Evolutionary conservation across 495 filamentous ascomycete genomes (phyloP), one percentile per base, ranked within the genome.

Genomic region (Physcia stellaris): DNA sequence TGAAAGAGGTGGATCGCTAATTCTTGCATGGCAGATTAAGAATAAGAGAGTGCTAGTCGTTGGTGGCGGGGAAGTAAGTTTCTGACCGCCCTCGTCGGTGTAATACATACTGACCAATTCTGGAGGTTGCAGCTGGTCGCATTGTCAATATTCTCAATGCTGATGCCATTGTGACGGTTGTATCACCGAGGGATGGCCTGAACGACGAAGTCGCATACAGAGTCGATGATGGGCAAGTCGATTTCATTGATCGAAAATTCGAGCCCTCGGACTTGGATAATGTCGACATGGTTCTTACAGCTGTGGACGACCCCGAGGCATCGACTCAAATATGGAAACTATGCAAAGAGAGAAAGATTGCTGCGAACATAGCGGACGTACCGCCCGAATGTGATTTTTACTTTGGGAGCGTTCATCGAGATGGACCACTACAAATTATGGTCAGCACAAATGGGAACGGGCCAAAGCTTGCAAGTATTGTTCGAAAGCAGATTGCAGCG

Each of bases 311-410:
- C 57, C 83, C 90, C 0, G 77, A 72, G 24, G 85, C 86, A 4
- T 92, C 83, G 0, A 77, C 86, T 0, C 61, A 70, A 32, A 86
- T 98, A 52, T 96, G 85, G 80, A 83, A 85, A 46, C 71, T 94
- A 0, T 96, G 88, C 66, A 85, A 94, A 50, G 72, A 80, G 53
- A 67, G 64, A 29, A 75, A 76, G 30, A 86, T 96, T 36, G 75
- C 86, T 1, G 86, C 84, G 24, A 98, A 98, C 57, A 92, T 98
- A 36, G 90, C 90, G 42, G 90, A 98, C 59, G 92, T 96, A 1
- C 92, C 92, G 0, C 71, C 86, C 0, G 90, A 96, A 57, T 98
- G 90, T 55, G 90, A 98, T 51, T 98, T 98, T 54, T 98, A 95
- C 60, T 98, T 98, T 57, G 90, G 90, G 32, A 86, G 80, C 57